Evolutionary conservation across 179 eudicot genomes (phyloP), one percentile per base, ranked within the genome.

Genomic region (Drosera spatulata): DNA sequence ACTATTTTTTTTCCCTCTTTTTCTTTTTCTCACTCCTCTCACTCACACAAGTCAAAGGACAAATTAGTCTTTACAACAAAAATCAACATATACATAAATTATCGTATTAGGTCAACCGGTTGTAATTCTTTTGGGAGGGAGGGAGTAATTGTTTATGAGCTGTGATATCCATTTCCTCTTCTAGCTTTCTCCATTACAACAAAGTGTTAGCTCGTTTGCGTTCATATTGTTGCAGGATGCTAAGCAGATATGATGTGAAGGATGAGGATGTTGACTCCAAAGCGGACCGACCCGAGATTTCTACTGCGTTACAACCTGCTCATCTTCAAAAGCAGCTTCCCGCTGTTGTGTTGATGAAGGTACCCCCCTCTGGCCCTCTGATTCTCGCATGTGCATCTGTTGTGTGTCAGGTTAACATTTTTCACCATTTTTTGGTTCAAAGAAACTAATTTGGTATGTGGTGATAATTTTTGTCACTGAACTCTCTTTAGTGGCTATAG

Each of bases 241-340:
- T 94, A 59, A 85, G 77, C 72, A 77, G 80, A 75, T 90, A 90
- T 69, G 91, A 83, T 58, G 69, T 91, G 60, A 77, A 72, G 22
- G 96, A 83, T 46, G 99, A 90, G 69, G 97, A 94, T 70, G 58
- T 78, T 71, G 96, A 85, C 61, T 69, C 65, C 73, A 79, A 68
- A 60, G 73, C 41, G 57, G 85, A 83, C 61, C 80, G 76, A 46
- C 71, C 91, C 54, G 95, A 84, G 66, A 72, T 69, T 52, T 69
- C 87, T 56, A 56, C 79, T 49, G 64, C 50, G 62, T 76, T 75
- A 50, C 94, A 86, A 75, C 77, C 96, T 77, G 72, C 84, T 67
- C 85, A 82, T 56, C 75, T 81, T 59, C 90, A 87, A 71, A 75
- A 79, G 79, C 96, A 90, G 75, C 85, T 90, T 63, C 99, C 99